Base-by-base conservation (phyloP, 1,139 yeast genomes). In the Suhomyces terraborum region DNA sequence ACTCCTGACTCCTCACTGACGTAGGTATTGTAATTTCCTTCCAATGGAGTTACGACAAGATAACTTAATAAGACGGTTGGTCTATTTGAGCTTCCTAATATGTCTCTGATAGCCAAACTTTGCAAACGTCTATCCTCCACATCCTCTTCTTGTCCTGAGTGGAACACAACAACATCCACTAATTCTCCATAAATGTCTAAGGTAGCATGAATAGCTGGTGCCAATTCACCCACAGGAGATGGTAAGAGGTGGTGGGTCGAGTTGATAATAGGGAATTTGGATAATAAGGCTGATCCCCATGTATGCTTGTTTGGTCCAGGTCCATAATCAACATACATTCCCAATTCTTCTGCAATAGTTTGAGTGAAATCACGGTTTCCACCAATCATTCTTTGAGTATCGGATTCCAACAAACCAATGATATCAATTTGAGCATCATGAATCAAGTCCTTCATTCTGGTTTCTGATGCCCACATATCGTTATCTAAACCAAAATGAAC, bases 291-390 rank as follows among this genome's bases (percentile, higher is more conserved):
- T 38, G 94, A 86, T 31, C 98, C 98, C 98, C 98, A 93, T 0
- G 98, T 93, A 64, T 93, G 98, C 63, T 91, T 86, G 61, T 89
- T 88, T 43, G 98, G 97, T 10, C 98, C 97, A 4, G 98, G 98
- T 10, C 98, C 98, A 58, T 82, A 93, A 64, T 93, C 98, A 18
- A 83, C 91, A 60, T 91, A 93, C 93, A 88, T 88, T 25, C 91
- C 93, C 52, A 93, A 74, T 53, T 91, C 96, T 63, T 89, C 96
- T 0, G 97, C 96, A 48, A 93, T 72, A 48, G 82, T 82, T 65
- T 88, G 96, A 1, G 98, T 89, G 58, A 93, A 72, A 56, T 93
- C 98, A 56, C 98, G 78, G 66, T 89, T 88, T 34, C 98, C 98
- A 75, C 94, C 94, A 45, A 91, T 86, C 45, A 89, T 80, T 52